phyloP scores from a whole-genome alignment of 768 basidiomycete genomes.

The Xerocomellus intermedius region DNA sequence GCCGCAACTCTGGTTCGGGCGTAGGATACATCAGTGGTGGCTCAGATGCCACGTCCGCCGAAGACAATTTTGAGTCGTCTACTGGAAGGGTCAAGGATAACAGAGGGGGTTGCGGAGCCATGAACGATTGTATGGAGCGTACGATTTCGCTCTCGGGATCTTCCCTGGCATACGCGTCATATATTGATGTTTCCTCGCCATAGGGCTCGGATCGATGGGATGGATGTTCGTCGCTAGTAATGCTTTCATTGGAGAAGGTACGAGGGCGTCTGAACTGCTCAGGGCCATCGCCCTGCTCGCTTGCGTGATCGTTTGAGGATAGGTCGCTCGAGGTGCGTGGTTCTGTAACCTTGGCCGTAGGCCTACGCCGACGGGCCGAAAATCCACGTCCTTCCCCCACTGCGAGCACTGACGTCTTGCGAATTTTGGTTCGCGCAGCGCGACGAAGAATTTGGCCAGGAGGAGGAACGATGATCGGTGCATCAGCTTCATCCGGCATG shows the following conservation, averaged over 20 bases:
- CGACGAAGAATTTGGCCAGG: constrained; percentile 89
- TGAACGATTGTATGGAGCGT: constrained; percentile 20
- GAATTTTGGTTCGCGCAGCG: constrained; percentile 91
- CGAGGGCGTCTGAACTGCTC: constrained; percentile 36
- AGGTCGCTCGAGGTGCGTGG: constrained; percentile 67
- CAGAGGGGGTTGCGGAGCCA: constrained; percentile 19
- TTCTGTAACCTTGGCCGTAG: constrained; percentile 33
- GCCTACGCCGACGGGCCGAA: constrained; percentile 35
- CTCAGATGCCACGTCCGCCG: constrained; percentile 15
- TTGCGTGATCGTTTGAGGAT: constrained; percentile 51
- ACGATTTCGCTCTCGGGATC: constrained; percentile 47
- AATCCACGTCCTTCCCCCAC: constrained; percentile 87
- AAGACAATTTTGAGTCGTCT: constrained; percentile 10
- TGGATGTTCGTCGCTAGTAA: constrained; percentile 39
- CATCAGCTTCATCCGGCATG: constrained; percentile 77
- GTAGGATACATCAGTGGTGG: constrained; percentile 34
- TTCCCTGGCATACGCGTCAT: constrained; percentile 72
- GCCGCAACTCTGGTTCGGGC: constrained; percentile 49
- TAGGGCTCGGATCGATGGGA: constrained; percentile 64
- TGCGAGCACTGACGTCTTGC: constrained; percentile 73
- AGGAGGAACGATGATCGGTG: constrained; percentile 82
- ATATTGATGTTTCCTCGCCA: constrained; percentile 79
- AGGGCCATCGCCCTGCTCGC: constrained; percentile 60
- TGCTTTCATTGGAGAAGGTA: constrained; percentile 39
- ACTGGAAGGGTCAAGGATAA: constrained; percentile 25